Evolutionary conservation across 495 filamentous ascomycete genomes (phyloP), one percentile per base, ranked within the genome.

Genomic region (Letharia columbiana): DNA sequence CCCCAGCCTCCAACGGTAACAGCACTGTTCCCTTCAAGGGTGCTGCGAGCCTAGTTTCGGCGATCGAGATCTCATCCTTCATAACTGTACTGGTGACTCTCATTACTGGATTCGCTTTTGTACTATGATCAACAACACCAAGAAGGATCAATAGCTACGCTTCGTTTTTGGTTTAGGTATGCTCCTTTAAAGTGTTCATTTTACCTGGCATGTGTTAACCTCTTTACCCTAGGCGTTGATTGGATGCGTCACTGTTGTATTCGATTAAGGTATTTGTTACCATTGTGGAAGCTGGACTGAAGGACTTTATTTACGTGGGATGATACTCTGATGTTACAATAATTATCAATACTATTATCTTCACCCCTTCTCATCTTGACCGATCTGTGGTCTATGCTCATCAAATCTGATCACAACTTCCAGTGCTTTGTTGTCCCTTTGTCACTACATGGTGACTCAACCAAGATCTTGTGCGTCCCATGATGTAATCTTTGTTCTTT

Each of bases 261-360:
- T 66, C 58, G 44, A 61, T 66, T 60, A 18, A 47, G 57, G 64
- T 66, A 61, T 52, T 42, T 61, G 42, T 61, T 66, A 58, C 45
- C 23, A 61, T 44, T 17, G 47, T 35, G 35, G 37, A 31, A 57
- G 20, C 45, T 61, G 39, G 45, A 60, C 40, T 37, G 44, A 41
- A 49, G 35, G 58, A 66, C 64, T 50, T 61, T 45, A 61, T 60
- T 59, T 60, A 61, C 58, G 35, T 59, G 54, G 63, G 45, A 61
- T 31, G 20, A 60, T 61, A 66, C 64, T 50, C 64, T 31, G 58
- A 66, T 66, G 57, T 66, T 61, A 60, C 15, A 47, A 66, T 66
- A 61, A 61, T 61, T 23, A 60, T 61, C 57, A 66, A 66, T 66
- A 66, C 64, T 50, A 66, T 61, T 61, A 66, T 39, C 58, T 60